A percentile compares a stretch with the other conserved stretches of the same genome.
phyloP scores from a whole-genome alignment of 495 filamentous ascomycete species.

The Neurospora sp. region DNA sequence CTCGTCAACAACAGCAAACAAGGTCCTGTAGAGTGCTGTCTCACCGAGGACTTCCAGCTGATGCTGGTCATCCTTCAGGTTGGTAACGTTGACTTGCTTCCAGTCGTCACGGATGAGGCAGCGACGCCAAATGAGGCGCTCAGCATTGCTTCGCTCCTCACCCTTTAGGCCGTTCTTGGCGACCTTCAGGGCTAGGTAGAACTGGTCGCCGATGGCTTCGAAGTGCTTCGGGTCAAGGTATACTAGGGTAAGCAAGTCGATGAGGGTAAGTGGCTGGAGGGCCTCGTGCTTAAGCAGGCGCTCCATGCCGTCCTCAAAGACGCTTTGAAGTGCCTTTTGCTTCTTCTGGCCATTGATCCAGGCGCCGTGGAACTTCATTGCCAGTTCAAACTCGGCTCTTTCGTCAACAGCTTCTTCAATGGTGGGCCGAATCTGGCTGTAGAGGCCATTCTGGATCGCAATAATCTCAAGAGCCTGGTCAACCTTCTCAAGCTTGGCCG shows the following conservation, averaged over 20 bases:
- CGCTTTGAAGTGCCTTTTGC: conserved; percentile 49
- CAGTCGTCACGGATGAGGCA: conserved; percentile 73
- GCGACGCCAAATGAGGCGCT: conserved; percentile 74
- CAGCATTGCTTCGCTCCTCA: conserved; percentile 43
- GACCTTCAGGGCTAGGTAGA: conserved; percentile 61
- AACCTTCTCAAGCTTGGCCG: conserved; percentile 31
- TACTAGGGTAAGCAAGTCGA: conserved; percentile 76
- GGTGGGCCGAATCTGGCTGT: conserved; percentile 41
- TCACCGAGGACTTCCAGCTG: conserved; percentile 33
- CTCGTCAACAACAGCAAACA: conserved; percentile 33
- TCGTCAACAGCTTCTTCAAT: conserved; percentile 63
- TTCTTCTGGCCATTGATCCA: conserved; percentile 36
- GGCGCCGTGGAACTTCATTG: conserved; percentile 55
- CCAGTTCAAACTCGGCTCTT: conserved; percentile 63
- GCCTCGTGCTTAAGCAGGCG: conserved; percentile 56
- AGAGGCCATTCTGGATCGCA: conserved; percentile 64
- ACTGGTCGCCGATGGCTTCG: conserved; percentile 40
- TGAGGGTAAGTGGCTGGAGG: conserved; percentile 54
- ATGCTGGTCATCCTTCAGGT: conserved; percentile 39
- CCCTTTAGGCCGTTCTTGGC: conserved; percentile 46
- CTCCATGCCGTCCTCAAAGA: conserved; percentile 57
- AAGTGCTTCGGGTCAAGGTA: conserved; percentile 31
- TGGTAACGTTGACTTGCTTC: conserved; percentile 47
- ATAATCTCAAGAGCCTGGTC: conserved; percentile 56
- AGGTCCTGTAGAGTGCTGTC: conserved; percentile 41